Percentiles rank a stretch among this genome's conserved stretches.
phyloP scores from a whole-genome alignment of 2,329 filamentous ascomycete genomes.

The Phoma herbarum region DNA sequence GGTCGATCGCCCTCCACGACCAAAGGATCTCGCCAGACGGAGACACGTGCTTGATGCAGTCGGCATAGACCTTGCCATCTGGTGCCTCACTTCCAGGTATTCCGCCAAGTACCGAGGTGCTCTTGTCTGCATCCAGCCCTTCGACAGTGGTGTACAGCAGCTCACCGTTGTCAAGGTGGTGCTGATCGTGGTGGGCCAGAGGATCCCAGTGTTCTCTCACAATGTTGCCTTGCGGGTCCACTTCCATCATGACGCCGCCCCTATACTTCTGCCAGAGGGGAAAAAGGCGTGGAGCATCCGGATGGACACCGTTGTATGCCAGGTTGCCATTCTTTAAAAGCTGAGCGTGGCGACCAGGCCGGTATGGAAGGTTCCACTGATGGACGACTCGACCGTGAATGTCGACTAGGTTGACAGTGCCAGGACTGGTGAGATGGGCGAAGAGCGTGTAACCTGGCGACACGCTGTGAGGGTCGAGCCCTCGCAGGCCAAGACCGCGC shows the following conservation, averaged over 20 bases:
- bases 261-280: not conserved
- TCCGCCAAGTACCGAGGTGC: constrained; percentile 53
- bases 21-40: not conserved
- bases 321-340: not conserved
- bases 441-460: not conserved
- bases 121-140: not conserved
- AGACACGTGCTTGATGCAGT: constrained; percentile 52
- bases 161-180: not conserved
- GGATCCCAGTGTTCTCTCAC: not conserved
- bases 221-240: not conserved
- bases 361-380: not conserved
- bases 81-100: constrained; percentile 53
- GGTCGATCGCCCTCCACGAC: not conserved
- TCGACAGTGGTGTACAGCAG: not conserved
- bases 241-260: not conserved
- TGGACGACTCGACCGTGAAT: not conserved
- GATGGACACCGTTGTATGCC: not conserved
- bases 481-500: not conserved
- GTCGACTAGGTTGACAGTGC: not conserved
- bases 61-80: constrained; percentile 52
- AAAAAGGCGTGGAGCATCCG: not conserved
- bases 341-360: not conserved
- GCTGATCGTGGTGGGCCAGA: not conserved
- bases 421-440: not conserved
- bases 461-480: not conserved